Evolutionary conservation across 2,329 filamentous ascomycete species (phyloP), one percentile per base, ranked within the genome.

Genomic region (Cytospora piceicola): DNA sequence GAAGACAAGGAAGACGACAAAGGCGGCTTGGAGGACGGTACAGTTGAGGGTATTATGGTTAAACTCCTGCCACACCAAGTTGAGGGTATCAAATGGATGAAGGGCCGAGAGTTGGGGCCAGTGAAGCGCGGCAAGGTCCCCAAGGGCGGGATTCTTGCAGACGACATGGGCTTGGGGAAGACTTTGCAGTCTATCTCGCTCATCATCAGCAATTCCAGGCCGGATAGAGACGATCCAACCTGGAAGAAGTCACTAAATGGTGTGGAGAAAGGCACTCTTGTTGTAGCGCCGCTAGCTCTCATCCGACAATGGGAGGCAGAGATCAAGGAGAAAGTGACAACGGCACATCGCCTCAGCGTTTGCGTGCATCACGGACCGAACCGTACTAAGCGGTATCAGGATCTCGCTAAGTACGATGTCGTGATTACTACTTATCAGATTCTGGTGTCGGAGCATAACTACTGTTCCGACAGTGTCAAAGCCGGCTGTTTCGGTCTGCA

Each of bases 291-390:
- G 0, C 80, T 99, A 34, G 94, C 95, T 8, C 82, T 99, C 54
- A 98, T 99, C 79, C 91, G 95, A 71, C 95, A 99, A 77, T 99
- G 95, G 95, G 95, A 99, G 78, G 83, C 89, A 1, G 95, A 99
- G 76, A 93, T 99, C 74, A 90, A 90, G 71, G 89, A 91, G 63
- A 96, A 93, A 75, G 88, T 98, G 49, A 80, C 85, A 54, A 81
- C 82, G 42, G 84, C 85, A 3, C 91, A 94, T 70, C 84, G 83
- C 24, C 81, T 98, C 58, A 89, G 88, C 69, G 93, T 98, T 5
- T 89, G 90, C 67, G 90, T 99, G 2, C 96, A 99, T 72, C 95
- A 99, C 74, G 95, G 95, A 0, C 88, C 93, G 0, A 89, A 89
- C 68, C 88, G 95, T 15, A 93, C 93, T 1, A 97, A 97, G 75